Percentiles rank a stretch among this genome's conserved stretches.
Evolutionary conservation across 768 basidiomycete genomes (phyloP).

Genomic region (Pleurotus sapidus): DNA sequence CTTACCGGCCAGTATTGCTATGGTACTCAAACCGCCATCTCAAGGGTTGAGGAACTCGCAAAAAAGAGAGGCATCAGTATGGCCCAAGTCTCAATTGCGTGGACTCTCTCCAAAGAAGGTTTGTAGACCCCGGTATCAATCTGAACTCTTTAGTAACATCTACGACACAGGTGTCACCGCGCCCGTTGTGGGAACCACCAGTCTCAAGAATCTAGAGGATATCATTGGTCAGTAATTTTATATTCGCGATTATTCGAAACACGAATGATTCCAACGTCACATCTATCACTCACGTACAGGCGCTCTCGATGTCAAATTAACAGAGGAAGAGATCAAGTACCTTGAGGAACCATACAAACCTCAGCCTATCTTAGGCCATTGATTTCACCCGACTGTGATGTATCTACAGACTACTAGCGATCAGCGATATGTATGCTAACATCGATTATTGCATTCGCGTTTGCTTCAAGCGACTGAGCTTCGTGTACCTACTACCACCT

Average conservation of each 20-base stretch:
- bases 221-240: conserved; percentile 31
- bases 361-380: conserved; percentile 40
- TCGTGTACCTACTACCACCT: no score
- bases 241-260: no score
- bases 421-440: no score
- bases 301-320: conserved; percentile 42
- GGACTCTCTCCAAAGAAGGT: conserved; percentile 37
- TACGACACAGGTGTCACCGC: conserved; percentile 32
- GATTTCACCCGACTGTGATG: no score
- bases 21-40: neutral
- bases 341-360: conserved; percentile 53
- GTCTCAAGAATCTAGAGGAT: conserved; percentile 43
- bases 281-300: conserved; percentile 16
- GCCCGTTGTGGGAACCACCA: conserved; percentile 48
- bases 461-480: no score
- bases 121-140: neutral
- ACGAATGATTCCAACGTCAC: neutral
- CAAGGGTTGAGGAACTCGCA: conserved; percentile 42
- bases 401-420: no score
- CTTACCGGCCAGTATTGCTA: conserved; percentile 10
- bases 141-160: neutral
- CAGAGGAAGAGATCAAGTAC: conserved; percentile 48
- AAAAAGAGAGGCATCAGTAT: conserved; percentile 39
- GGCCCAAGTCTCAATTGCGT: conserved; percentile 44
- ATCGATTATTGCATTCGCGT: no score